Conservation (phyloP, 129 eudicot genomes). For the Calendula officinalis region DNA sequence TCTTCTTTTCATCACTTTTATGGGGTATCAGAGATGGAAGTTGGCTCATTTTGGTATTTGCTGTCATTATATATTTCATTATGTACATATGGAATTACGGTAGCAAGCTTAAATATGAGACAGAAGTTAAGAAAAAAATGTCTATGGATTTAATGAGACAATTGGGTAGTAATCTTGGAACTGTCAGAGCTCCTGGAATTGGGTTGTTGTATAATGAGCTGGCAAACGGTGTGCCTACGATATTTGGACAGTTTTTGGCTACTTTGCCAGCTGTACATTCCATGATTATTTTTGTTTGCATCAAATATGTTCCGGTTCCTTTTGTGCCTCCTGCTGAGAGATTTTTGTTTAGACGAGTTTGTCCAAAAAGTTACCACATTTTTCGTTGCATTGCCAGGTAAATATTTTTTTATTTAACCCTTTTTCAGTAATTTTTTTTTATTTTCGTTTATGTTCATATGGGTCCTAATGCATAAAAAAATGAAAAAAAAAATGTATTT, state of each 20-base stretch:
- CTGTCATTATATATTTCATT: slow-evolving; percentile 50
- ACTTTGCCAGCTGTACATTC: slow-evolving; percentile 97
- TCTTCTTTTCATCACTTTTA: slow-evolving; percentile 81
- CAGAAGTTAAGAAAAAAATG: slow-evolving; percentile 78
- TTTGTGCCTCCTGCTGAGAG: slow-evolving; percentile 85
- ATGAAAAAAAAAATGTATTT: no score
- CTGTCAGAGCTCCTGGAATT: slow-evolving; percentile 94
- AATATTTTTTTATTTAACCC: not conserved
- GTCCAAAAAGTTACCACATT: slow-evolving; percentile 84
- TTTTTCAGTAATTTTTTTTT: slow-evolving; percentile 8
- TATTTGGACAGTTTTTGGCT: slow-evolving; percentile 84
- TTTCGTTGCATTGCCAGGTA: slow-evolving; percentile 98
- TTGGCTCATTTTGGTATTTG: slow-evolving; percentile 85
- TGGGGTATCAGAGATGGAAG: slow-evolving; percentile 86
- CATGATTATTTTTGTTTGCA: slow-evolving; percentile 84
- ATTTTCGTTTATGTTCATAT: slow-evolving; percentile 7
- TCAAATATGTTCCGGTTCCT: slow-evolving; percentile 87
- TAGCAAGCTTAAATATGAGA: slow-evolving; percentile 82
- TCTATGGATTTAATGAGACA: slow-evolving; percentile 81
- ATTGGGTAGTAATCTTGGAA: slow-evolving; percentile 85
- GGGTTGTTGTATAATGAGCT: slow-evolving; percentile 93
- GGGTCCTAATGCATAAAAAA: no score
- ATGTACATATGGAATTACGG: slow-evolving; percentile 98
- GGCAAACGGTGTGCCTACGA: slow-evolving; percentile 81
- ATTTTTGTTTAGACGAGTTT: slow-evolving; percentile 85